Conservation (phyloP, 139 green algal species). For the Chlamydomonas sphaeroides region DNA sequence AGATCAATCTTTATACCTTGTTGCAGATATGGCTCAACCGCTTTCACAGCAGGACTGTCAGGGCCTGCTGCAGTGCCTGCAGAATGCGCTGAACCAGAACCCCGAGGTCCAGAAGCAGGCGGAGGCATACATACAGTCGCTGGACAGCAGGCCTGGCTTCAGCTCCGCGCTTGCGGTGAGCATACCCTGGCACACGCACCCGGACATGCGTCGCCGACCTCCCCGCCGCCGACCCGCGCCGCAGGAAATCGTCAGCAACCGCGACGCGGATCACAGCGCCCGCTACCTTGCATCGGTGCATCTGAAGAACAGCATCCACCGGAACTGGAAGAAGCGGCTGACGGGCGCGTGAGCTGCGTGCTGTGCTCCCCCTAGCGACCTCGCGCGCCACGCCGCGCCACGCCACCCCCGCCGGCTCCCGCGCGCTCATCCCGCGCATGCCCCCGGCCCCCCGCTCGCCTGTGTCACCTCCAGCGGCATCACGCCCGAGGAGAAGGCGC, state of each 20-base stretch:
- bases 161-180: conserved; percentile 88
- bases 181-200: too few relatives aligned
- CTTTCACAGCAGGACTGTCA: conserved; percentile 50
- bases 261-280: conserved; percentile 74
- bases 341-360: conserved; percentile 4
- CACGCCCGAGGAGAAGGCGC: conserved; percentile 79
- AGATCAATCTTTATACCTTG: too few relatives aligned
- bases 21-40: conserved; percentile 20
- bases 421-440: too few relatives aligned
- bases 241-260: conserved; percentile 83
- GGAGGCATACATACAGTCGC: conserved; percentile 67
- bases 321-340: conserved; percentile 74
- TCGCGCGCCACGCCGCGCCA: too few relatives aligned
- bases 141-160: conserved; percentile 78
- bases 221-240: neutral
- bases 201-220: too few relatives aligned
- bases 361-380: too few relatives aligned
- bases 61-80: conserved; percentile 61
- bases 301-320: conserved; percentile 91
- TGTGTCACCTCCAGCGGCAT: conserved; percentile 62
- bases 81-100: conserved; percentile 72
- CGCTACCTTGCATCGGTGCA: conserved; percentile 90
- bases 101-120: conserved; percentile 69
- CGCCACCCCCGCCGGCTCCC: too few relatives aligned
- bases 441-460: neutral